Conservation (phyloP, 2,329 filamentous ascomycete genomes). For the Allantophomopsis cytisporea region DNA sequence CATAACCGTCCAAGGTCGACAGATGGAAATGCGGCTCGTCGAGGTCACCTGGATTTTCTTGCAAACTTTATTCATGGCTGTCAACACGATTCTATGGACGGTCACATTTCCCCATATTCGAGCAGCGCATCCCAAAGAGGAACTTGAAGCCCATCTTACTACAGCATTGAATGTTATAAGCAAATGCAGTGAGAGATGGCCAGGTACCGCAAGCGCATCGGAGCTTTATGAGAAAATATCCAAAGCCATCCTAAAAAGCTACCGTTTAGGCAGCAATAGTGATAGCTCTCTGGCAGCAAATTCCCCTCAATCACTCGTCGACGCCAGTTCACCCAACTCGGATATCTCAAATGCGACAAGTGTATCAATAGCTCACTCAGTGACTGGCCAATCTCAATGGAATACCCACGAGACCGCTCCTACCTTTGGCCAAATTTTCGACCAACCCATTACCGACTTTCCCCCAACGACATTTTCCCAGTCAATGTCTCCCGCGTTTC, state of each 20-base stretch:
- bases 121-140: slow-evolving; percentile 53
- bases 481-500: slow-evolving; percentile 33
- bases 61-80: slow-evolving; percentile 75
- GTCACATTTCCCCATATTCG: slow-evolving; percentile 80
- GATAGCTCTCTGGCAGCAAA: not conserved
- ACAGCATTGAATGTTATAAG: slow-evolving; percentile 67
- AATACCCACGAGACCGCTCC: slow-evolving; percentile 20
- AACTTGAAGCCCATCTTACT: slow-evolving; percentile 63
- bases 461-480: slow-evolving; percentile 10
- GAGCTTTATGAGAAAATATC: slow-evolving; percentile 81
- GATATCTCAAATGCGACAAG: slow-evolving; percentile 23
- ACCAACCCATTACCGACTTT: slow-evolving; percentile 35
- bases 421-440: slow-evolving; percentile 44
- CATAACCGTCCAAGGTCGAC: slow-evolving; percentile 66
- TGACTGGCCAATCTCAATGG: slow-evolving; percentile 14
- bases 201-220: slow-evolving; percentile 72
- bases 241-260: slow-evolving; percentile 76
- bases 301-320: slow-evolving; percentile 21
- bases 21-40: slow-evolving; percentile 61
- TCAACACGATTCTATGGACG: slow-evolving; percentile 87
- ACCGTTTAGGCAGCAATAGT: slow-evolving; percentile 38
- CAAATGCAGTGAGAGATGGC: slow-evolving; percentile 78
- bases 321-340: slow-evolving; percentile 32
- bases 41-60: slow-evolving; percentile 94
- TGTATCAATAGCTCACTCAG: slow-evolving; percentile 22